phyloP scores from a whole-genome alignment of 1,284 basidiomycete species.

The Boletus semigastroideus region DNA sequence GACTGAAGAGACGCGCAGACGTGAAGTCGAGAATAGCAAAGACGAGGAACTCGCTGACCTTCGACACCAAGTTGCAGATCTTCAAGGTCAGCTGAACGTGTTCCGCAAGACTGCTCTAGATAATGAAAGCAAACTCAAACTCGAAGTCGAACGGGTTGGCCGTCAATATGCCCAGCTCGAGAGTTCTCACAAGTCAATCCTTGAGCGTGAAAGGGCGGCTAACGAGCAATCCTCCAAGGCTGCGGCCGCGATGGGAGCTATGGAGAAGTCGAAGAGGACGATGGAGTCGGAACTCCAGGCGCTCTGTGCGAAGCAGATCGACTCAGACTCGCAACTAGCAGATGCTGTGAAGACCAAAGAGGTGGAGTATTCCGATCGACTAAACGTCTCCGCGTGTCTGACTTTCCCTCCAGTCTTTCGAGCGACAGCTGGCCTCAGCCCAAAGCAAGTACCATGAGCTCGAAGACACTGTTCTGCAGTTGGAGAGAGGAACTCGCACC shows the following conservation, averaged over 20 bases:
- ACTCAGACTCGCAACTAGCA: slow-evolving; percentile 66
- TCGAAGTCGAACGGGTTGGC: slow-evolving; percentile 60
- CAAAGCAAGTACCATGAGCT: slow-evolving; percentile 81
- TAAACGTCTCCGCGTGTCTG: neutral
- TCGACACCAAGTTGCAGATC: slow-evolving; percentile 61
- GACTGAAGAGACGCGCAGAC: slow-evolving; percentile 81
- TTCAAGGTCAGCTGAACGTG: slow-evolving; percentile 63
- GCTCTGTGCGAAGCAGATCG: slow-evolving; percentile 70
- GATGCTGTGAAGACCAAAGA: slow-evolving; percentile 69
- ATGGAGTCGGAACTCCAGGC: slow-evolving; percentile 76
- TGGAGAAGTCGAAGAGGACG: slow-evolving; percentile 70
- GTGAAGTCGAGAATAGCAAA: slow-evolving; percentile 84
- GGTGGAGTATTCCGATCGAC: slow-evolving; percentile 42
- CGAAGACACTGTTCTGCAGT: slow-evolving; percentile 83
- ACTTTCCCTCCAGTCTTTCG: slow-evolving; percentile 42
- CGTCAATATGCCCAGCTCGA: slow-evolving; percentile 60
- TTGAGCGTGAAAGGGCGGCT: slow-evolving; percentile 52
- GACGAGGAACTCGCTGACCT: slow-evolving; percentile 81
- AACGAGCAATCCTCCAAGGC: slow-evolving; percentile 54
- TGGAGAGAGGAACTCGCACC: slow-evolving; percentile 79
- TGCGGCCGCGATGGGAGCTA: slow-evolving; percentile 55
- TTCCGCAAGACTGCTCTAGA: slow-evolving; percentile 59
- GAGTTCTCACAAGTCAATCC: slow-evolving; percentile 62
- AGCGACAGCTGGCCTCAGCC: slow-evolving; percentile 72
- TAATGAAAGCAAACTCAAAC: slow-evolving; percentile 64